phyloP scores from a whole-genome alignment of 768 basidiomycete genomes.

The Lentinula raphanica region DNA sequence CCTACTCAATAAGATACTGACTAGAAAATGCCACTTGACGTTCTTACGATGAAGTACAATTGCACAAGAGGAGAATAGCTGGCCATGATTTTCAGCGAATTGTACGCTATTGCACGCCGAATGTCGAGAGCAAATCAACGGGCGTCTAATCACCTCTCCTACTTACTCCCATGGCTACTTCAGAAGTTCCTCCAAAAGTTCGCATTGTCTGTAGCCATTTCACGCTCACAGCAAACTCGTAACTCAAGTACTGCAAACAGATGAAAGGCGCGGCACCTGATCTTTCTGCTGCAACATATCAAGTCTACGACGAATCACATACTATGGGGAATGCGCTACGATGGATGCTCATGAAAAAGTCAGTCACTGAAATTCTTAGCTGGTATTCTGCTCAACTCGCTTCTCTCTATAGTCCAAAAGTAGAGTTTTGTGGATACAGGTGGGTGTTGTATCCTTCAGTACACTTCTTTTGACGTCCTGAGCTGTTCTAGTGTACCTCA shows the following conservation, averaged over 20 bases:
- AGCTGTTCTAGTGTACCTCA: slow-evolving; percentile 66
- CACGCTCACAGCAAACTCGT: neutral
- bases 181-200: slow-evolving; percentile 5
- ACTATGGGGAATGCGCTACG: slow-evolving; percentile 92
- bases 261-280: slow-evolving; percentile 79
- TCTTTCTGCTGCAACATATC: slow-evolving; percentile 86
- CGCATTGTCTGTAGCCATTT: neutral
- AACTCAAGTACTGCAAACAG: slow-evolving; percentile 32
- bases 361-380: slow-evolving; percentile 19
- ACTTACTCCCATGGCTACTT: slow-evolving; percentile 10
- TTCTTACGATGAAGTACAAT: no score
- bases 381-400: neutral
- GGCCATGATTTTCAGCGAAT: no score
- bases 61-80: no score
- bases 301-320: slow-evolving; percentile 90
- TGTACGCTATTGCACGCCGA: no score
- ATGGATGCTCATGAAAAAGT: slow-evolving; percentile 99
- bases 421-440: slow-evolving; percentile 99
- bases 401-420: slow-evolving; percentile 67
- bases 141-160: no score
- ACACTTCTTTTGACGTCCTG: neutral
- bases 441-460: slow-evolving; percentile 25
- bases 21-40: no score
- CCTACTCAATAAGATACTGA: no score
- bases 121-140: no score